Percentiles rank a stretch among this genome's conserved stretches.
Evolutionary conservation across 2,329 filamentous ascomycete genomes (phyloP).

Genomic region (Samsoniella hepiali): DNA sequence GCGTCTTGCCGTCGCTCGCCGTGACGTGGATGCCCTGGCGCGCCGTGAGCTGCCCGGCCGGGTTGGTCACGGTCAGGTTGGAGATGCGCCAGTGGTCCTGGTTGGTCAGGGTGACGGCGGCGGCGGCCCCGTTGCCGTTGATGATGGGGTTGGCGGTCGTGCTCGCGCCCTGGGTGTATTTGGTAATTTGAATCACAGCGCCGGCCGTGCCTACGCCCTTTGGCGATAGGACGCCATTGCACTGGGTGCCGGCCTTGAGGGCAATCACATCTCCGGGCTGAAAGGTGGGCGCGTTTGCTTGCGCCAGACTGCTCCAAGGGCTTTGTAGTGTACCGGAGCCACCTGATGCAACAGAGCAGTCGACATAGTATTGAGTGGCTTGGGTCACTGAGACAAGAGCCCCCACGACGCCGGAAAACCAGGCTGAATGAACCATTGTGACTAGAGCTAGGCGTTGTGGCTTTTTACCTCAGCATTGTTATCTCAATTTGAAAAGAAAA

Average conservation of each 20-base stretch:
- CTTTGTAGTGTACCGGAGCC: conserved; percentile 21
- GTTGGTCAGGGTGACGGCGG: conserved; percentile 24
- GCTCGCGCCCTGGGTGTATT: conserved; percentile 19
- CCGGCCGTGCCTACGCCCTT: conserved; percentile 23
- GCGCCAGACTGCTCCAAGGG: conserved; percentile 23
- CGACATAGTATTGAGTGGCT: conserved; percentile 22
- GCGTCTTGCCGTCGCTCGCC: conserved; percentile 24
- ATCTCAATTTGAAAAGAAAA: no score
- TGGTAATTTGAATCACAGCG: conserved; percentile 23
- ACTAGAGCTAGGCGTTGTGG: neutral
- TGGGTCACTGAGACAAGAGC: neutral
- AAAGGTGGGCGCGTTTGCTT: conserved; percentile 23
- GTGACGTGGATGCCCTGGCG: conserved; percentile 25
- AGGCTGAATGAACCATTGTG: neutral
- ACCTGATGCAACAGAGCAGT: conserved; percentile 20
- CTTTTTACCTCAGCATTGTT: no score
- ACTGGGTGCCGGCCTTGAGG: conserved; percentile 23
- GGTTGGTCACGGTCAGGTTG: conserved; percentile 24
- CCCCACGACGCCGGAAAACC: neutral
- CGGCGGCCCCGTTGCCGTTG: conserved; percentile 23
- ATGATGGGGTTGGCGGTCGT: conserved; percentile 21
- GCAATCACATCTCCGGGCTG: conserved; percentile 23
- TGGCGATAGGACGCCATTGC: conserved; percentile 23
- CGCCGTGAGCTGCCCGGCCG: conserved; percentile 19
- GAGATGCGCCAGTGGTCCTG: conserved; percentile 26